Evolutionary conservation across 2,329 filamentous ascomycete species (phyloP).

Genomic region (Fusarium longipes): DNA sequence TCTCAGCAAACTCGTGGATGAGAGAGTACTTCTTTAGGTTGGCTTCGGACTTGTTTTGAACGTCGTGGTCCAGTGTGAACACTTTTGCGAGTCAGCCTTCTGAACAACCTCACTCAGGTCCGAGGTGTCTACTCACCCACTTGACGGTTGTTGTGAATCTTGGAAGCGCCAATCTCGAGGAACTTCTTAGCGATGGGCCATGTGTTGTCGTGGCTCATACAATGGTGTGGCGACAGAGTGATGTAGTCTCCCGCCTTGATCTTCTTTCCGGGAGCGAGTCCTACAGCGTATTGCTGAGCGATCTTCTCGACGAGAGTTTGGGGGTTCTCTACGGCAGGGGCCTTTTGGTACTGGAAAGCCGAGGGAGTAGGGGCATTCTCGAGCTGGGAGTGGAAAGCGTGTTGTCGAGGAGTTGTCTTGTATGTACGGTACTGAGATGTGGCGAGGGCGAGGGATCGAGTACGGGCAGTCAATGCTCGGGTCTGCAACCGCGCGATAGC

Average conservation of each 20-base stretch:
- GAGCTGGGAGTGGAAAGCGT: constrained; percentile 69
- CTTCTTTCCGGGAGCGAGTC: constrained; percentile 77
- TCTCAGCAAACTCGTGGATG: constrained; percentile 83
- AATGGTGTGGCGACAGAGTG: constrained; percentile 74
- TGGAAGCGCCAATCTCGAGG: constrained; percentile 80
- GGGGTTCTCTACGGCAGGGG: constrained; percentile 50
- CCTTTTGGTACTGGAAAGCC: constrained; percentile 64
- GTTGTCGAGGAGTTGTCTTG: constrained; percentile 14
- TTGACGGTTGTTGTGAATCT: constrained; percentile 76
- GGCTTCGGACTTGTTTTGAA: constrained; percentile 81
- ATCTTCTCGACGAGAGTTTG: constrained; percentile 96
- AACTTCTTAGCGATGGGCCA: constrained; percentile 81
- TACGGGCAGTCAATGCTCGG: constrained; percentile 12
- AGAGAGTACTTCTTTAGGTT: constrained; percentile 86
- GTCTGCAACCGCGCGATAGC: constrained; percentile 14
- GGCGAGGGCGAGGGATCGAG: constrained; percentile 24
- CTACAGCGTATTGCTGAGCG: constrained; percentile 83
- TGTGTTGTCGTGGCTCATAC: constrained; percentile 90
- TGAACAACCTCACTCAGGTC: constrained; percentile 52
- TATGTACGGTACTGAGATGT: constrained; percentile 31
- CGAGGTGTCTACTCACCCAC: constrained; percentile 6
- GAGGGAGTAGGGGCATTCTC: constrained; percentile 64
- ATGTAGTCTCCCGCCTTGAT: constrained; percentile 88
- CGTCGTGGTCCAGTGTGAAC: constrained; percentile 87
- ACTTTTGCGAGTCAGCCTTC: constrained; percentile 55